Conservation (phyloP, 2,329 filamentous ascomycete species). For the Colletotrichum graminicola region DNA sequence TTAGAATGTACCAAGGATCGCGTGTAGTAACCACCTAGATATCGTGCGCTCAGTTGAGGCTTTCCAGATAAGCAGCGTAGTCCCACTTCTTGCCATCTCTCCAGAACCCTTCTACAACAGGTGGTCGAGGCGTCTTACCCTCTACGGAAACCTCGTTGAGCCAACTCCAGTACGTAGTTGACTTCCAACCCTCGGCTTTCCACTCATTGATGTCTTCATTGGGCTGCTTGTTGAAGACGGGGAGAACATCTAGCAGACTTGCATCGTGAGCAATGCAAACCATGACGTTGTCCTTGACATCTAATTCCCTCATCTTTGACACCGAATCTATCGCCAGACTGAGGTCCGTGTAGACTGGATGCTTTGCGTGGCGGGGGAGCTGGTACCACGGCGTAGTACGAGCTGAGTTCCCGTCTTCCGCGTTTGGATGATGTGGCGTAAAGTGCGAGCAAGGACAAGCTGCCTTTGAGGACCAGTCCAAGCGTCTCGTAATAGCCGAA, state of each 20-base stretch:
- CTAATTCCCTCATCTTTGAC: slow-evolving; percentile 38
- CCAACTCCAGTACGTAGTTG: slow-evolving; percentile 38
- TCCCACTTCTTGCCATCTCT: slow-evolving; percentile 35
- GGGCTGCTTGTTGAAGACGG: slow-evolving; percentile 35
- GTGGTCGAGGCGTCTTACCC: slow-evolving; percentile 15
- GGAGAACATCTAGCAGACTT: slow-evolving; percentile 28
- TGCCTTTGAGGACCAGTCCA: slow-evolving; percentile 16
- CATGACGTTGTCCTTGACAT: slow-evolving; percentile 32
- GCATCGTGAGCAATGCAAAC: slow-evolving; percentile 39
- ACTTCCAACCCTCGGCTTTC: slow-evolving; percentile 26
- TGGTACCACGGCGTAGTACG: slow-evolving; percentile 27
- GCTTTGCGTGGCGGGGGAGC: slow-evolving; percentile 1
- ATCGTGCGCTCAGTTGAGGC: background rate
- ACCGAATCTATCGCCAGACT: slow-evolving; percentile 21
- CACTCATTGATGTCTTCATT: slow-evolving; percentile 30
- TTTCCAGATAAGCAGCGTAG: slow-evolving; percentile 16
- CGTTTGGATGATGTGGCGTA: slow-evolving; percentile 28
- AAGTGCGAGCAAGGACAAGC: slow-evolving; percentile 34
- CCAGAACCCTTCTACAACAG: slow-evolving; percentile 35
- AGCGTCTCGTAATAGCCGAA: slow-evolving; percentile 8
- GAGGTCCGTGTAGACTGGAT: slow-evolving; percentile 33
- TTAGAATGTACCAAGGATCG: too few relatives aligned
- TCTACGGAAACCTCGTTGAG: slow-evolving; percentile 32
- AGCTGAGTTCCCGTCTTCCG: background rate
- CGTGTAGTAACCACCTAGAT: background rate